Conservation (phyloP, 176 grass and related monocot species). For the Avena insularis region DNA sequence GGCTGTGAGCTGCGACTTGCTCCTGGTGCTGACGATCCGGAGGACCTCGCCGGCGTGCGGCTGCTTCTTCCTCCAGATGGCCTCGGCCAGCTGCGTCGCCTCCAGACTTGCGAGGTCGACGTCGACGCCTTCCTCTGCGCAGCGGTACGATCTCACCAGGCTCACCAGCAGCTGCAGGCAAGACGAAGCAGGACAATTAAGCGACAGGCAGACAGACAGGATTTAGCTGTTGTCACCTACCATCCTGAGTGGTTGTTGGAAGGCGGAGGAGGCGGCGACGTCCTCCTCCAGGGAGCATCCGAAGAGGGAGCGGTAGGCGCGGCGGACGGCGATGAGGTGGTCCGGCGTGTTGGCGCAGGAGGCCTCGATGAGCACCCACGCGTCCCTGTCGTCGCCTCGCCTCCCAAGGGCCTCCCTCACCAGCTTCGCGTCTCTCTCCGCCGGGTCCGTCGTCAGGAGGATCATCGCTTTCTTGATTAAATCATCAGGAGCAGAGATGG, state of each 20-base stretch:
- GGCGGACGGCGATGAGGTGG: conserved; percentile 72
- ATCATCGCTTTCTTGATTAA: conserved; percentile 51
- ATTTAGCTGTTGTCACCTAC: conserved; percentile 22
- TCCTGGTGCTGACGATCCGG: conserved; percentile 63
- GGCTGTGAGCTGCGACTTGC: conserved; percentile 68
- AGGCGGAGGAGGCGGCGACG: conserved; percentile 48
- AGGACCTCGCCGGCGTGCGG: conserved; percentile 49
- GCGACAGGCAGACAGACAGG: background rate
- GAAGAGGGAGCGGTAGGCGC: conserved; percentile 60
- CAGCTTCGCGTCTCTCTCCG: conserved; percentile 73
- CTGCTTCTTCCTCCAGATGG: conserved; percentile 51
- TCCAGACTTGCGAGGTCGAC: conserved; percentile 47
- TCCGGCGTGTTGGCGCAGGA: conserved; percentile 69
- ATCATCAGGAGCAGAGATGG: background rate
- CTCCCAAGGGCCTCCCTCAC: conserved; percentile 51
- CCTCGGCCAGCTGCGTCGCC: conserved; percentile 46
- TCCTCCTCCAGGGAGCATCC: conserved; percentile 75
- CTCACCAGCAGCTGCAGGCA: conserved; percentile 49
- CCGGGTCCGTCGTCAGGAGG: conserved; percentile 68
- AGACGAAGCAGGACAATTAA: background rate
- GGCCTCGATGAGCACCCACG: conserved; percentile 62
- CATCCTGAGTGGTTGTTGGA: conserved; percentile 52
- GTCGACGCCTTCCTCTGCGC: conserved; percentile 45
- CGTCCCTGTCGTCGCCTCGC: conserved; percentile 48
- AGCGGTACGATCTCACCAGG: conserved; percentile 59